A percentile compares a stretch with the other conserved stretches of the same genome.
Evolutionary conservation across 192 early-diverging fungal genomes (phyloP).

Genomic region (Dimargaris cristalligena): DNA sequence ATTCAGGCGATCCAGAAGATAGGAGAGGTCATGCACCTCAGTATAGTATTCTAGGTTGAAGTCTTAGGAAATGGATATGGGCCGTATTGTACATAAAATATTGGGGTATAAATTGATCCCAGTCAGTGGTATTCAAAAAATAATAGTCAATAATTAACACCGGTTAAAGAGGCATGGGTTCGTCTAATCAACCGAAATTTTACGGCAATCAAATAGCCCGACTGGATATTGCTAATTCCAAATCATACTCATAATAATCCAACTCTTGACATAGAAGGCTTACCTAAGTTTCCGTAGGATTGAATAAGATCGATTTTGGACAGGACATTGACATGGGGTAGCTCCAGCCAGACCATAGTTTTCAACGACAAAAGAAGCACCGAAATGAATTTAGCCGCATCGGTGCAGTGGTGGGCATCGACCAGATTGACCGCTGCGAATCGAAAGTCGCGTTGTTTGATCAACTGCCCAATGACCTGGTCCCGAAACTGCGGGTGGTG

Average conservation of each 20-base stretch:
- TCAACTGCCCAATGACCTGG: conserved; percentile 52
- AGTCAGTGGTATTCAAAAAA: not conserved
- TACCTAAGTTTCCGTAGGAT: conserved; percentile 48
- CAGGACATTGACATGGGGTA: conserved; percentile 94
- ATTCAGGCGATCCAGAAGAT: conserved; percentile 62
- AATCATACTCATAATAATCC: too few species aligned
- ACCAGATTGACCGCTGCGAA: conserved; percentile 72
- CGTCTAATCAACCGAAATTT: too few species aligned
- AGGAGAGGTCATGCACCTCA: conserved; percentile 76
- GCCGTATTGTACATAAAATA: too few species aligned
- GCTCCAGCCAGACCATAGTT: conserved; percentile 83
- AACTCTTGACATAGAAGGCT: too few species aligned
- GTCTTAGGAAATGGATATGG: conserved; percentile 31
- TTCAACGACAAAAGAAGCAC: conserved; percentile 74
- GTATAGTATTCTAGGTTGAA: conserved; percentile 94
- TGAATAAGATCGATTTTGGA: conserved; percentile 86
- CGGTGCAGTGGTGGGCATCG: conserved; percentile 83
- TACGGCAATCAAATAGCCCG: too few species aligned
- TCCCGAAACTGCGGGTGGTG: conserved; percentile 73
- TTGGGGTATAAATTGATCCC: too few species aligned
- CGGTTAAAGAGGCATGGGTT: too few species aligned
- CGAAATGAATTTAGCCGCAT: conserved; percentile 87
- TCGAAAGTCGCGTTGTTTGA: conserved; percentile 41
- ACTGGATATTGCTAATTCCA: too few species aligned
- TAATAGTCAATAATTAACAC: not conserved